Percentiles rank a stretch among this genome's conserved stretches.
Evolutionary conservation across 257 asterid species (phyloP).

Genomic region (Echium plantagineum): DNA sequence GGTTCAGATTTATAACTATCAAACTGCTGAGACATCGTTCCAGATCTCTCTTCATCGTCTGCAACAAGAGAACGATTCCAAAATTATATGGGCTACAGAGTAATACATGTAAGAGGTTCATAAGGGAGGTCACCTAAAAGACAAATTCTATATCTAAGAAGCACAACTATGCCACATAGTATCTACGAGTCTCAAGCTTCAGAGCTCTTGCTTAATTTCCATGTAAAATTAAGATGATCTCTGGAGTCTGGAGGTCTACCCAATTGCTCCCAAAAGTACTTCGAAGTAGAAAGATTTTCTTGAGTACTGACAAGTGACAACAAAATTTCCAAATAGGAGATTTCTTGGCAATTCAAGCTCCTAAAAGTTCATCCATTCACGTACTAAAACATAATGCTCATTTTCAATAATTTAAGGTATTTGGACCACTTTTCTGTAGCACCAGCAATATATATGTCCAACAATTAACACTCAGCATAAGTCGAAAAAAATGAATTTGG

Average conservation of each 20-base stretch:
- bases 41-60: conserved; percentile 19
- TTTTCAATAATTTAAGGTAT: no score
- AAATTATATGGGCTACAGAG: neutral
- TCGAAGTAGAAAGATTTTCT: no score
- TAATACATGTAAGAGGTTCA: neutral
- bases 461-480: neutral
- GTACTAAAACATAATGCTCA: neutral
- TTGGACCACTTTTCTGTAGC: neutral
- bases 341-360: neutral
- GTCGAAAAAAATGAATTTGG: neutral
- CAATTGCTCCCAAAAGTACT: no score
- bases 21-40: conserved; percentile 34
- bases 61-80: neutral
- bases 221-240: no score
- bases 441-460: neutral
- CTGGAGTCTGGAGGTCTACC: no score
- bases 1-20: conserved; percentile 18
- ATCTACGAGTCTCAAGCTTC: no score
- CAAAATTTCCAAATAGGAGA: no score
- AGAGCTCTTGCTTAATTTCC: neutral
- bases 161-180: neutral
- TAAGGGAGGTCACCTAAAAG: neutral
- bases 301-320: no score
- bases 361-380: neutral
- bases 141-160: neutral